Conservation (phyloP, 2,329 filamentous ascomycete species). For the Monosporascus sp. region DNA sequence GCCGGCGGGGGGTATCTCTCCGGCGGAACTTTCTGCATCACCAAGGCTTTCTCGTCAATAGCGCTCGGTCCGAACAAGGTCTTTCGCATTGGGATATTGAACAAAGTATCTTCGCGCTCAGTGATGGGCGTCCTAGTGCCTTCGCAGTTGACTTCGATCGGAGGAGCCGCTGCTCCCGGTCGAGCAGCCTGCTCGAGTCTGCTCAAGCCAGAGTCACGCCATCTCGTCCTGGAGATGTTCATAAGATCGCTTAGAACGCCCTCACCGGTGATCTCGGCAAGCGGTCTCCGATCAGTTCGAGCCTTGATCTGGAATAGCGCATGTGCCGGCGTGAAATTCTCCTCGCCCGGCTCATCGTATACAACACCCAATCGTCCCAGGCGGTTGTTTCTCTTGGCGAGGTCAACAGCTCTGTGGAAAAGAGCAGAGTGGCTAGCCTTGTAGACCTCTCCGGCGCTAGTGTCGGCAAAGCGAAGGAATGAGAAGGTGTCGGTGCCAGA, state of each 20-base stretch:
- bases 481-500: conserved; percentile 67
- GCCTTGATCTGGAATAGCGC: conserved; percentile 77
- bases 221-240: conserved; percentile 66
- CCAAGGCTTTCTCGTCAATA: conserved; percentile 65
- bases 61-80: conserved; percentile 63
- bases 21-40: conserved; percentile 67
- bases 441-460: conserved; percentile 68
- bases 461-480: conserved; percentile 82
- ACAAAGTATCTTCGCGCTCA: conserved; percentile 70
- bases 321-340: conserved; percentile 64
- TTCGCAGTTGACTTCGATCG: conserved; percentile 73
- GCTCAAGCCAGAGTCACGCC: conserved; percentile 65
- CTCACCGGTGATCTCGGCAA: conserved; percentile 65
- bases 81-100: conserved; percentile 72
- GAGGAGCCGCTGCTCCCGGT: conserved; percentile 77
- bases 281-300: conserved; percentile 58
- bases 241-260: conserved; percentile 71
- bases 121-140: conserved; percentile 54
- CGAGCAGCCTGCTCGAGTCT: conserved; percentile 76
- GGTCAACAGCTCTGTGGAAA: conserved; percentile 66
- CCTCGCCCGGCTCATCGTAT: conserved; percentile 62
- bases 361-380: conserved; percentile 61
- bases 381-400: conserved; percentile 50
- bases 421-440: conserved; percentile 63
- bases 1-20: conserved; percentile 57